phyloP scores from a whole-genome alignment of 371 early-diverging fungal species.

The Haplosporangium sp. region DNA sequence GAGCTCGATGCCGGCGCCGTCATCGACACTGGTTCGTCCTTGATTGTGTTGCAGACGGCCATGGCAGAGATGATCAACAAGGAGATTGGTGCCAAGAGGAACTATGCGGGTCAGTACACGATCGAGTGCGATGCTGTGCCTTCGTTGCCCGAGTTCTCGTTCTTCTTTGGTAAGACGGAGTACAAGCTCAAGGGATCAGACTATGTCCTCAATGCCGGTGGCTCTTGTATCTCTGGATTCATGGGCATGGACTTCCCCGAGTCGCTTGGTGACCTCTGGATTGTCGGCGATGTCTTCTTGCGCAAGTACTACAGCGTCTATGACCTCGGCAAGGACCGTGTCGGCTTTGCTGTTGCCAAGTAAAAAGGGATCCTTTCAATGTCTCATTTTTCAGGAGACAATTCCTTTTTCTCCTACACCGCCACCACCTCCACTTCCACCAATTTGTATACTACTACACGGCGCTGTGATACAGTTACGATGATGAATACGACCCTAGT shows the following conservation, averaged over 20 bases:
- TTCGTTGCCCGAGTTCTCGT: constrained; percentile 78
- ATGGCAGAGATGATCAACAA: constrained; percentile 88
- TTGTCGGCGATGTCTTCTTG: constrained; percentile 91
- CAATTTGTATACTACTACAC: too few relatives aligned
- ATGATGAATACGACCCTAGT: too few relatives aligned
- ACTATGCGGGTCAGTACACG: constrained; percentile 88
- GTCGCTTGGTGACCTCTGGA: constrained; percentile 77
- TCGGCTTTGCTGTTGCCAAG: constrained; percentile 52
- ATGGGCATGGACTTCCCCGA: constrained; percentile 92
- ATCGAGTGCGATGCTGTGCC: constrained; percentile 80
- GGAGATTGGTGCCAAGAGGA: constrained; percentile 89
- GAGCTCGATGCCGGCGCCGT: constrained; percentile 75
- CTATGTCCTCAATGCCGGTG: constrained; percentile 85
- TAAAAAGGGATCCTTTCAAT: constrained; percentile 10
- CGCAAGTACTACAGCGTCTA: constrained; percentile 92
- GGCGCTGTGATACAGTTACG: too few relatives aligned
- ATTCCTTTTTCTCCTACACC: too few relatives aligned
- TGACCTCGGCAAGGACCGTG: constrained; percentile 85
- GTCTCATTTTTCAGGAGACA: too few relatives aligned
- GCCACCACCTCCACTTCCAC: too few relatives aligned
- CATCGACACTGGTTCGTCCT: constrained; percentile 87
- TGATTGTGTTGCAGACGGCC: constrained; percentile 83
- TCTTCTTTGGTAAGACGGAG: constrained; percentile 79
- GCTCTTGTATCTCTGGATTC: constrained; percentile 92
- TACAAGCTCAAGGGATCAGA: constrained; percentile 70